phyloP scores from a whole-genome alignment of 768 basidiomycete species.

The Macrolepiota dolichaula region DNA sequence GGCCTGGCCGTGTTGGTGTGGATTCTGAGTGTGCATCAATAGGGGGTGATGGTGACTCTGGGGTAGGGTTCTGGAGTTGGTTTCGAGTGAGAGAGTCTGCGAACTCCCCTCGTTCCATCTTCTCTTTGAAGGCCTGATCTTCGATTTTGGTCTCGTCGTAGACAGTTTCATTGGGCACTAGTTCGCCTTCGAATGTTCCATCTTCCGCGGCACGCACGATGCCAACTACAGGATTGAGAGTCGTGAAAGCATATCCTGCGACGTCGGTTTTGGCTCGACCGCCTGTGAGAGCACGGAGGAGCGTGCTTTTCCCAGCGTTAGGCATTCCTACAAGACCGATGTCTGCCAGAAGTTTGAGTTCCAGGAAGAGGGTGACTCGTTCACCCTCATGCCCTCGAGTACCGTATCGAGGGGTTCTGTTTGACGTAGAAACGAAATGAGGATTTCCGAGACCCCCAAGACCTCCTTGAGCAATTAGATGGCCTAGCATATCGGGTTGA shows the following conservation, averaged over 20 bases:
- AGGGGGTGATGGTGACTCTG: constrained; percentile 16
- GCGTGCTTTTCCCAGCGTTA: constrained; percentile 90
- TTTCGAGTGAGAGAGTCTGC: constrained; percentile 51
- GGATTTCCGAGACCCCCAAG: constrained; percentile 86
- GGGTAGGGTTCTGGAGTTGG: constrained; percentile 24
- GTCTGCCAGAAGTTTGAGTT: constrained; percentile 92
- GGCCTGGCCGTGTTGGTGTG: constrained; percentile 26
- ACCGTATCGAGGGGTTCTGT: constrained; percentile 85
- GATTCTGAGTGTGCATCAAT: neutral
- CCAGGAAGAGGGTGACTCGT: constrained; percentile 76
- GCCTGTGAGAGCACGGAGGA: constrained; percentile 86
- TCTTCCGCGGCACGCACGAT: constrained; percentile 83
- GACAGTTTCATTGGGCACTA: constrained; percentile 39
- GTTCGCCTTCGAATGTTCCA: constrained; percentile 66
- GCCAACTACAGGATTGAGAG: constrained; percentile 90
- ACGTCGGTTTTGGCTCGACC: constrained; percentile 82
- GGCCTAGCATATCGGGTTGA: constrained; percentile 49
- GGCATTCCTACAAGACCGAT: constrained; percentile 96
- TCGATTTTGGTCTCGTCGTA: constrained; percentile 70
- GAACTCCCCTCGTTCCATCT: constrained; percentile 49
- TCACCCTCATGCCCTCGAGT: constrained; percentile 76
- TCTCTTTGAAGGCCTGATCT: constrained; percentile 38
- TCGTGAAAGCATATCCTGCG: constrained; percentile 92
- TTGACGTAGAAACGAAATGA: constrained; percentile 64
- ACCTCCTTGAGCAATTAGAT: constrained; percentile 76